These are phyloP conservation scores for Talaromyces amestolkiae DNA, from an alignment of 2,329 filamentous ascomycete genomes.

Conservation along the genomic window DNA sequence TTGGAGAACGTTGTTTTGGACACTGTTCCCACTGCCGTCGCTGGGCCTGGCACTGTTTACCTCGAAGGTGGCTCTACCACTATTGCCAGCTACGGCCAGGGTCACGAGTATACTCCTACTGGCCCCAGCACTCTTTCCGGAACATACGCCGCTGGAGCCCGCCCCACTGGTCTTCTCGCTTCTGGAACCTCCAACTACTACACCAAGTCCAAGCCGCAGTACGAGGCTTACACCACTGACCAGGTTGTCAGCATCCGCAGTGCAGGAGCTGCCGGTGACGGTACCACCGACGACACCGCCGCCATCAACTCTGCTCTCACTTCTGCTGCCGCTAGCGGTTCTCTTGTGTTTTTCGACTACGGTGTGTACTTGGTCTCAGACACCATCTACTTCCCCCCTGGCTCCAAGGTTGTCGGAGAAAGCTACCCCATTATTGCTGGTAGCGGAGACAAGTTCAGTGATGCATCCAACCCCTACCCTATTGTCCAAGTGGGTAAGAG, in stretches of 20 bases:
- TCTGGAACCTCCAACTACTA: slow-evolving; percentile 44
- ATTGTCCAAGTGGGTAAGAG: slow-evolving; percentile 66
- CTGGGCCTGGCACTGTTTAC: slow-evolving; percentile 34
- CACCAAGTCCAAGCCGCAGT: slow-evolving; percentile 54
- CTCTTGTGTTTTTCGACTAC: slow-evolving; percentile 57
- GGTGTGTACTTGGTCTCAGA: slow-evolving; percentile 52
- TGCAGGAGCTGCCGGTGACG: slow-evolving; percentile 53
- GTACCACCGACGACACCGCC: slow-evolving; percentile 74
- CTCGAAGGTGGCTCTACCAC: slow-evolving; percentile 35
- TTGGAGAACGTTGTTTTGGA: slow-evolving; percentile 56
- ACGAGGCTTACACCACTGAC: slow-evolving; percentile 39
- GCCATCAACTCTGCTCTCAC: slow-evolving; percentile 79
- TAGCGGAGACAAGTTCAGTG: slow-evolving; percentile 55
- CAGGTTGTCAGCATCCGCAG: slow-evolving; percentile 47
- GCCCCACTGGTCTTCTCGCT: slow-evolving; percentile 46
- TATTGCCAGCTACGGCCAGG: slow-evolving; percentile 45
- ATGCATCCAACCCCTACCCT: slow-evolving; percentile 59
- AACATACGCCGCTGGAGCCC: slow-evolving; percentile 42
- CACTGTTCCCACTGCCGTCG: slow-evolving; percentile 49
- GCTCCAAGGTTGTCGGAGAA: slow-evolving; percentile 56
- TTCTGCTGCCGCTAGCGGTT: slow-evolving; percentile 47
- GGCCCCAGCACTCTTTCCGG: slow-evolving; percentile 48
- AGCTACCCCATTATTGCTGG: slow-evolving; percentile 57
- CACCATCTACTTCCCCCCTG: slow-evolving; percentile 49
- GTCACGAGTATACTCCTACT: slow-evolving; percentile 45